phyloP scores from a whole-genome alignment of 2,329 filamentous ascomycete species.

The Alternaria longipes region DNA sequence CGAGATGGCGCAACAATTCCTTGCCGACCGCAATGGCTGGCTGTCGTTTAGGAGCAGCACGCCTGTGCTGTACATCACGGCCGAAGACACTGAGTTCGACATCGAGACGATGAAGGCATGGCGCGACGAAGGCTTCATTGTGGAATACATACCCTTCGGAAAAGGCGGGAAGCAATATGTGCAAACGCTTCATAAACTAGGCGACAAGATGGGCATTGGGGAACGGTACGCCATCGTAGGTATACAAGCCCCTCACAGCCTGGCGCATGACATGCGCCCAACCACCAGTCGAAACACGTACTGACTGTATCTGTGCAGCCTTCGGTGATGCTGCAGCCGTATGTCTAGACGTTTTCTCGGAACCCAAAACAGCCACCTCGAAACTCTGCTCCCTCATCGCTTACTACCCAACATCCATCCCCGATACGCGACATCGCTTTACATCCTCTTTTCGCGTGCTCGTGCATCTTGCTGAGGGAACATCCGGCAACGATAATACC shows the following conservation, averaged over 20 bases:
- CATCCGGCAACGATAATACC: constrained; percentile 47
- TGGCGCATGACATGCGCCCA: constrained; percentile 6
- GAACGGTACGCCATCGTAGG: constrained; percentile 71
- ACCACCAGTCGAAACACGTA: neutral
- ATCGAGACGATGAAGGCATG: constrained; percentile 62
- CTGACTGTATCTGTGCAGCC: constrained; percentile 53
- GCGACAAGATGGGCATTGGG: constrained; percentile 65
- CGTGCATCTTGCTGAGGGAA: constrained; percentile 64
- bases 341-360: constrained; percentile 66
- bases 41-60: constrained; percentile 54
- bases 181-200: constrained; percentile 59
- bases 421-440: constrained; percentile 58
- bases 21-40: constrained; percentile 51
- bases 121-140: constrained; percentile 68
- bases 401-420: constrained; percentile 70
- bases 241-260: constrained; percentile 47
- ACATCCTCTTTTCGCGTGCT: constrained; percentile 59
- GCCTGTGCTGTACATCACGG: constrained; percentile 59
- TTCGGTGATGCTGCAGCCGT: constrained; percentile 69
- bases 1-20: constrained; percentile 48
- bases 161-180: constrained; percentile 60
- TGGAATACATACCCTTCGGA: constrained; percentile 64
- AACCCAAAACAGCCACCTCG: constrained; percentile 59
- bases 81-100: constrained; percentile 66
- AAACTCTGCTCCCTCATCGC: constrained; percentile 68